These are phyloP conservation scores for Thalassiosira pacifica DNA, from an alignment of 352 stramenopile species.

Conservation along the genomic window DNA sequence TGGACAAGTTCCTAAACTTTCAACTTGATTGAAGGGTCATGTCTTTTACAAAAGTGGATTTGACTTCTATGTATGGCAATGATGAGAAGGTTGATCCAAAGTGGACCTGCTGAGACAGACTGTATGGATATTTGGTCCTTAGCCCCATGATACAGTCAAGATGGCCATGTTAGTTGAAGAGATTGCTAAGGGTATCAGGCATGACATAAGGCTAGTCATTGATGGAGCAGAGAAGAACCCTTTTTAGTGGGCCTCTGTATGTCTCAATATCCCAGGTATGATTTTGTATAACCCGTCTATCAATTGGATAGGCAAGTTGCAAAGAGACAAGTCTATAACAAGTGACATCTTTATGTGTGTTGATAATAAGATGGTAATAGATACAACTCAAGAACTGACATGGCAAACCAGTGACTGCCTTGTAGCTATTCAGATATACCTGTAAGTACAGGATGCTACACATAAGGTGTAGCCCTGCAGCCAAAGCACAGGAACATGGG, in stretches of 20 bases:
- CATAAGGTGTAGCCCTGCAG: conserved; percentile 47
- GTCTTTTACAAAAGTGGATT: conserved; percentile 11
- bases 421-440: conserved; percentile 19
- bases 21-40: background rate
- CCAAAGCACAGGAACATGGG: conserved; percentile 57
- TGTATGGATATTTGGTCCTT: conserved; percentile 47
- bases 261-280: conserved; percentile 67
- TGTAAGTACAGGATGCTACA: conserved; percentile 56
- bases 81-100: background rate
- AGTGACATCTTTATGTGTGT: conserved; percentile 61
- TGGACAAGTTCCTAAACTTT: background rate
- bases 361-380: conserved; percentile 56
- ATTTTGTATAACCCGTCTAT: conserved; percentile 53
- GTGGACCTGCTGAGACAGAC: conserved; percentile 54
- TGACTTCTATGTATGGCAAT: background rate
- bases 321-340: conserved; percentile 39
- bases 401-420: conserved; percentile 42
- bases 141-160: conserved; percentile 58
- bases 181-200: conserved; percentile 42
- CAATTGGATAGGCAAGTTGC: conserved; percentile 56
- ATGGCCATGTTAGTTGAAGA: conserved; percentile 38
- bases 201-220: background rate
- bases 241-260: conserved; percentile 56
- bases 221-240: conserved; percentile 33
- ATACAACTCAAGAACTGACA: conserved; percentile 8